Conservation (phyloP, 768 basidiomycete genomes). For the Hirschioporus abietinus region DNA sequence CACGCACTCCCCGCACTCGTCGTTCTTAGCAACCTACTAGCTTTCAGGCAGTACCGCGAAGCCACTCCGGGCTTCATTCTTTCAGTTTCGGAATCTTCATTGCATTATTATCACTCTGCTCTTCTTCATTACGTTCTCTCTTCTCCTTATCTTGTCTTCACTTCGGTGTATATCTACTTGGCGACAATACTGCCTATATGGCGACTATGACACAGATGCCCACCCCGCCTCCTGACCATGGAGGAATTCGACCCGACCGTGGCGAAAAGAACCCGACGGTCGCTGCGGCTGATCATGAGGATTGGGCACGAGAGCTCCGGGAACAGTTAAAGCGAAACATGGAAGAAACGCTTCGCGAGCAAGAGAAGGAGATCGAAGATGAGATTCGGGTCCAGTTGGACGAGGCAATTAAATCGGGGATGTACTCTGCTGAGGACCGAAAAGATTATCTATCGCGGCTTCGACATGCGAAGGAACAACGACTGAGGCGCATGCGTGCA, state of each 20-base stretch:
- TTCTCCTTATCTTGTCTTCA: constrained; percentile 12
- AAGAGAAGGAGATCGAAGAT: constrained; percentile 59
- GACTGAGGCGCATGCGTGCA: constrained; percentile 26
- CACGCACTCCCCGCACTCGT: constrained; percentile 40
- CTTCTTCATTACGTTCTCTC: constrained; percentile 21
- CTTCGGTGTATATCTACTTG: constrained; percentile 12
- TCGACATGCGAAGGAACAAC: constrained; percentile 34
- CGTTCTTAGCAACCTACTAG: constrained; percentile 33
- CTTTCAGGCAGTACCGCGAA: constrained; percentile 26
- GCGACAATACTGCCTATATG: constrained; percentile 17
- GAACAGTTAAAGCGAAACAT: constrained; percentile 48
- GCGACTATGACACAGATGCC: constrained; percentile 19
- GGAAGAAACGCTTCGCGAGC: constrained; percentile 44
- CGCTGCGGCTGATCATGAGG: not conserved
- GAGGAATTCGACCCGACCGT: not conserved
- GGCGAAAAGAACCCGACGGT: not conserved
- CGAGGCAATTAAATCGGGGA: constrained; percentile 41
- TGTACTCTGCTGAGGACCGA: constrained; percentile 28
- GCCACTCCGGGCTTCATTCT: constrained; percentile 37
- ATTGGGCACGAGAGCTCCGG: constrained; percentile 14
- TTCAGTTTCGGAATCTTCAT: constrained; percentile 40
- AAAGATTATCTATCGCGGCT: constrained; percentile 34
- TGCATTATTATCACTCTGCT: constrained; percentile 39
- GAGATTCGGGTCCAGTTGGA: constrained; percentile 53
- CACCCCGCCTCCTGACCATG: constrained; percentile 11